Evolutionary conservation across 805 yeast species (phyloP).

Genomic region (Spathaspora girioi): DNA sequence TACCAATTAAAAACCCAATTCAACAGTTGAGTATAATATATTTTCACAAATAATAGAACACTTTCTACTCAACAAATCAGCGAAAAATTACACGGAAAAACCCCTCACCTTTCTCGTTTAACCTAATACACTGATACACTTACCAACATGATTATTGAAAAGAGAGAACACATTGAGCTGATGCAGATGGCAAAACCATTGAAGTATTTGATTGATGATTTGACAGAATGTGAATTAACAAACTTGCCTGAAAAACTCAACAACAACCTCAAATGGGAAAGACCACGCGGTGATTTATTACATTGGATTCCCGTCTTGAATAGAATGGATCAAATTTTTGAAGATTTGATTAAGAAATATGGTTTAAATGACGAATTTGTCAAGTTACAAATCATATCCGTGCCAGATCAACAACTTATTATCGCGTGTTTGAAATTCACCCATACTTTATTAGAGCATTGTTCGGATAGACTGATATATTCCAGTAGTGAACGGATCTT

Average conservation of each 20-base stretch:
- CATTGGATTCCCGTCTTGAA: slow-evolving; percentile 79
- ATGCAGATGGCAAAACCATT: slow-evolving; percentile 28
- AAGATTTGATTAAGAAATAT: slow-evolving; percentile 51
- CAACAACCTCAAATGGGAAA: slow-evolving; percentile 47
- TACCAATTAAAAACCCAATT: neutral
- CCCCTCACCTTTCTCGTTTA: too few relatives aligned
- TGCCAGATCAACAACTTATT: slow-evolving; percentile 45
- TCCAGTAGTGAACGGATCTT: slow-evolving; percentile 61
- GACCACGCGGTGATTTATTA: slow-evolving; percentile 64
- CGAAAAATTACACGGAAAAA: neutral
- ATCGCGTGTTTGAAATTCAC: slow-evolving; percentile 60
- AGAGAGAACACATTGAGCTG: slow-evolving; percentile 24
- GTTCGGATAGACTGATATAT: slow-evolving; percentile 61
- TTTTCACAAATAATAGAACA: too few relatives aligned
- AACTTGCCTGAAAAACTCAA: slow-evolving; percentile 40
- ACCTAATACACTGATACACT: neutral
- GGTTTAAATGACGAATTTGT: slow-evolving; percentile 44
- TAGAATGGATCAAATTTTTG: slow-evolving; percentile 67
- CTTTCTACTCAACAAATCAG: too few relatives aligned
- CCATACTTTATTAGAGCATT: slow-evolving; percentile 59
- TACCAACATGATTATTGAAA: slow-evolving; percentile 32
- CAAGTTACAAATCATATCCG: slow-evolving; percentile 42
- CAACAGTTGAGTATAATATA: too few relatives aligned
- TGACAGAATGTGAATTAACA: slow-evolving; percentile 32
- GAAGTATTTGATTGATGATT: slow-evolving; percentile 29